A percentile compares a stretch with the other conserved stretches of the same genome.
Evolutionary conservation across 805 yeast genomes (phyloP).

Genomic region (Candida cerambycidarum): DNA sequence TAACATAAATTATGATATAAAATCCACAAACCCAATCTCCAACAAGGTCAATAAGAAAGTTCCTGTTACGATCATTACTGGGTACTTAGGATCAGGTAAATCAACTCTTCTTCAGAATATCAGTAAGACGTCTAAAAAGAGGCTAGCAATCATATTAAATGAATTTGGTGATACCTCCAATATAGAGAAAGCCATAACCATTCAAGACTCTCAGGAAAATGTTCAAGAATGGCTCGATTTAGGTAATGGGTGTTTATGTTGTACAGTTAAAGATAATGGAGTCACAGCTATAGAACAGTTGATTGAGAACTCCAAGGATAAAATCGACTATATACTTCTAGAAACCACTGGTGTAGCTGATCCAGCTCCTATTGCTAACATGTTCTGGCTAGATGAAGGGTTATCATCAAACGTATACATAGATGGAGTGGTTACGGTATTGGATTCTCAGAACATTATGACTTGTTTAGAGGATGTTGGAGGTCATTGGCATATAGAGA

Average conservation of each 20-base stretch:
- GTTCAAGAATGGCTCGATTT: conserved; percentile 94
- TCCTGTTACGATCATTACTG: conserved; percentile 92
- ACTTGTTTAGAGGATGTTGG: conserved; percentile 69
- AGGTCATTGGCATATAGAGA: conserved; percentile 62
- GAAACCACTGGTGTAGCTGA: conserved; percentile 98
- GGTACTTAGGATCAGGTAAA: conserved; percentile 94
- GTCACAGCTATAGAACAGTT: conserved; percentile 91
- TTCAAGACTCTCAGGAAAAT: conserved; percentile 48
- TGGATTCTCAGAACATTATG: conserved; percentile 70
- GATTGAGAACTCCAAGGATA: conserved; percentile 65
- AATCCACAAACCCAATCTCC: conserved; percentile 6
- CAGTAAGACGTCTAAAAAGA: conserved; percentile 65
- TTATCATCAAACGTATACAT: conserved; percentile 79
- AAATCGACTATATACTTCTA: conserved; percentile 84
- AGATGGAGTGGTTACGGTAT: conserved; percentile 87
- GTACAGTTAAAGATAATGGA: conserved; percentile 94
- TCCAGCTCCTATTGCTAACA: conserved; percentile 94
- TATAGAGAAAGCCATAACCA: conserved; percentile 83
- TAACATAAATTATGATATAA: conserved; percentile 14
- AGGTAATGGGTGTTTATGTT: conserved; percentile 95
- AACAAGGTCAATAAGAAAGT: conserved; percentile 44
- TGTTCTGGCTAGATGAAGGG: conserved; percentile 97
- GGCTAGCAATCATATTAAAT: conserved; percentile 86
- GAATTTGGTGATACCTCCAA: conserved; percentile 91
- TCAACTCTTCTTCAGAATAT: conserved; percentile 78